Evolutionary conservation across 2,329 filamentous ascomycete genomes (phyloP), one percentile per base, ranked within the genome.

Genomic region (Hawksworthiomyces lignivorus): DNA sequence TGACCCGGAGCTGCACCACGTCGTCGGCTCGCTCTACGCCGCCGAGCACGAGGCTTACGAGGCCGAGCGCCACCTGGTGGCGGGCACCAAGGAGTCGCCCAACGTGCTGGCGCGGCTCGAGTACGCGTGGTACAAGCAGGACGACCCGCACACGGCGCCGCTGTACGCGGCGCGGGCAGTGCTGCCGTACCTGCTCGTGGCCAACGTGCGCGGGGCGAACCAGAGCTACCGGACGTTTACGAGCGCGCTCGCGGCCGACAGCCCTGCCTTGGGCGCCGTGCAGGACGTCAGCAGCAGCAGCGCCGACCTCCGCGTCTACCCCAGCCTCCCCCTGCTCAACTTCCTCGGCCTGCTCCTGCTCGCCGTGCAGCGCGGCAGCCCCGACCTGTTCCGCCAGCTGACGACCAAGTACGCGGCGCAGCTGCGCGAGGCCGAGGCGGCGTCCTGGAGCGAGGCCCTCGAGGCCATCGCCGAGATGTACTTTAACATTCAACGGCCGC

Each of bases 381-480:
- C 71, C n/a, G 86, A 94, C 54, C 66, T 94, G 36, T 98, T 85
- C 68, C 80, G 80, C 56, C 83, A 89, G 60, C 68, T 98, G 52
- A 79, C 82, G 53, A 77, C 74, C 46, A 92, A 94, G 58, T 98
- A 97, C 62, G 77, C 80, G 28, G 62, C 70, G 6, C 78, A 94
- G 55, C 74, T 97, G 45, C 80, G 80, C 54, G 90, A 97, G 53
- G 70, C 80, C 54, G 90, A 97, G 53, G 70, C 80, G 1, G 77
- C 77, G 5, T 71, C 73, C 11, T 97, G 90, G 90, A 77, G 80
- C 26, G 88, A 87, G 58, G 75, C 87, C 19, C 67, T 98, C 47
- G 83, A 88, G 53, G 81, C 87, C 61, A 82, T 98, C 54, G 90
- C 84, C 36, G 90, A 98, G 68, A 89, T 95, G 78, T 98, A 97